These are phyloP conservation scores for Hemisphaericaspora lyxosophila DNA, from an alignment of 1,139 yeast species.

Conservation along the genomic window DNA sequence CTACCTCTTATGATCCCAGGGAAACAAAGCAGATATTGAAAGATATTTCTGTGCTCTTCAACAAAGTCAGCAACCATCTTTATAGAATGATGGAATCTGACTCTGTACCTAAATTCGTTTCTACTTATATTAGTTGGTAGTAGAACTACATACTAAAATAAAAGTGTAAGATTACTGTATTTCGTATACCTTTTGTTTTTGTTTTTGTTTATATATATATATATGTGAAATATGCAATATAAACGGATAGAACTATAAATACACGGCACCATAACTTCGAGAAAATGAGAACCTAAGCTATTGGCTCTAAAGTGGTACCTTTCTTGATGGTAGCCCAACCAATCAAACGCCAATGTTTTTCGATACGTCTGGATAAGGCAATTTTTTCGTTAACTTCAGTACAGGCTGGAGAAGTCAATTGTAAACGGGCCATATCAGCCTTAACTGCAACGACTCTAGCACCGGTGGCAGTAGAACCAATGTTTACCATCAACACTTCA, in stretches of 20 bases:
- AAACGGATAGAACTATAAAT: constrained; percentile 18
- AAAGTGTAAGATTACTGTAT: no score
- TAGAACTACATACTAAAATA: neutral
- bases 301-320: constrained; percentile 84
- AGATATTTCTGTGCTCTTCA: constrained; percentile 5
- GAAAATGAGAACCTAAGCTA: constrained; percentile 26
- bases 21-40: neutral
- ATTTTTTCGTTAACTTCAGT: constrained; percentile 97
- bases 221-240: constrained; percentile 5
- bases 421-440: constrained; percentile 99
- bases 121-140: neutral
- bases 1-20: neutral
- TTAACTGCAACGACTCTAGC: constrained; percentile 97
- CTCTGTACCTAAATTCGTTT: constrained; percentile 66
- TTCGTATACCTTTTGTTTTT: no score
- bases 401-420: constrained; percentile 97
- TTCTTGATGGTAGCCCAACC: constrained; percentile 99
- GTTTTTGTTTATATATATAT: no score
- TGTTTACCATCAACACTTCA: constrained; percentile 97
- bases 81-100: constrained; percentile 68
- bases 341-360: constrained; percentile 99
- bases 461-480: constrained; percentile 99
- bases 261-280: constrained; percentile 13
- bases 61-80: constrained; percentile 31
- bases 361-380: constrained; percentile 98